Conservation (phyloP, 805 yeast species). For the Saccharomyces eubayanus region DNA sequence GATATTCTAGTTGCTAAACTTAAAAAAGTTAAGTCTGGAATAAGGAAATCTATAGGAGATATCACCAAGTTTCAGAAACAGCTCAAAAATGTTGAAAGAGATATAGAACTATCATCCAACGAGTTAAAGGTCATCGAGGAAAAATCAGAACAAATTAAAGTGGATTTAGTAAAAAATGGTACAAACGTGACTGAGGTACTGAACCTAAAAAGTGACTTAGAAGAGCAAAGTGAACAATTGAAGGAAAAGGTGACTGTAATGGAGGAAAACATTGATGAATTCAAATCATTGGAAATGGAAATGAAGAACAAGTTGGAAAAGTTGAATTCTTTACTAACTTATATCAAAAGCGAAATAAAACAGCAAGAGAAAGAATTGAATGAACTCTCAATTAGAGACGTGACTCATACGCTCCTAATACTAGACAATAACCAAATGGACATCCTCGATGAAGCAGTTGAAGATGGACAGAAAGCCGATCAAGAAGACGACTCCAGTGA, state of each 20-base stretch:
- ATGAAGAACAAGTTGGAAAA: slow-evolving; percentile 56
- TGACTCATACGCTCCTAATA: slow-evolving; percentile 28
- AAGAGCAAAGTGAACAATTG: slow-evolving; percentile 33
- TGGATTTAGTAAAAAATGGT: slow-evolving; percentile 25
- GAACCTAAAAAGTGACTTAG: slow-evolving; percentile 36
- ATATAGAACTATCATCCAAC: slow-evolving; percentile 35
- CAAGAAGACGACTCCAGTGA: not conserved
- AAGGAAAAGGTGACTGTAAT: slow-evolving; percentile 36
- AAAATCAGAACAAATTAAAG: slow-evolving; percentile 30
- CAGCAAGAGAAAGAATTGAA: slow-evolving; percentile 36
- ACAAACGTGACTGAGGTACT: slow-evolving; percentile 33
- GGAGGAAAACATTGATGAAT: slow-evolving; percentile 42
- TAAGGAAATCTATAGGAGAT: slow-evolving; percentile 58
- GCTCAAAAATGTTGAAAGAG: slow-evolving; percentile 40
- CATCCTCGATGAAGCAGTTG: not conserved
- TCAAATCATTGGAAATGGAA: slow-evolving; percentile 60
- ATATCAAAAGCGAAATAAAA: slow-evolving; percentile 35
- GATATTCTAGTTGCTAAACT: slow-evolving; percentile 51
- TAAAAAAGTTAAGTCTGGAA: slow-evolving; percentile 46
- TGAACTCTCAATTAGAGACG: slow-evolving; percentile 45
- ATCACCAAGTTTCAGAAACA: slow-evolving; percentile 45
- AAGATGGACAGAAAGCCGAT: slow-evolving; percentile 12
- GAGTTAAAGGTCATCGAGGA: slow-evolving; percentile 27
- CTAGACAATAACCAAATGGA: slow-evolving; percentile 10
- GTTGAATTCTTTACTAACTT: slow-evolving; percentile 34